Base-by-base conservation (phyloP, 148 eudicot genomes). In the Pharnaceum exiguum region DNA sequence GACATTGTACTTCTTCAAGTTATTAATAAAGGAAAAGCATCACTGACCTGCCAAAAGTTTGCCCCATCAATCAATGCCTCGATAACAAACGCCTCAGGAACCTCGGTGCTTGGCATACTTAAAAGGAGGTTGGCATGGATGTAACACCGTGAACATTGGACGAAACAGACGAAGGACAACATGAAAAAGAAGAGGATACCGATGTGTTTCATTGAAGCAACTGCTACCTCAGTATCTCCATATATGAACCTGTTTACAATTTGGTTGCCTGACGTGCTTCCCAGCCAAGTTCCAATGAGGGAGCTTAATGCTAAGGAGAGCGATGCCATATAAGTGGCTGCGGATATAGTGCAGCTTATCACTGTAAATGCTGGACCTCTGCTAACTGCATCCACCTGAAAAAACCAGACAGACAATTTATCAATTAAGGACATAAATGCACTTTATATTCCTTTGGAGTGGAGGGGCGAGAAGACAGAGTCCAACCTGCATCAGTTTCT, bases 231-330 rank as follows among this genome's bases (percentile, higher is more conserved):
- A 22, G 77, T 77, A 54, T 77, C 80, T 40, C 94, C 94, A 22
- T 82, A 85, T n/a, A 85, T 60, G 3, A 74, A 46, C 26, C 30
- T 57, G 24, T 63, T 54, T 4, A 64, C 54, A 19, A 66, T 35
- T 18, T 63, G 3, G 44, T 9, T 42, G 55, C 43, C 74, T 7
- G 78, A 48, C 11, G 75, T 30, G 66, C 53, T 75, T 46, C 81
- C 87, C 2, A 86, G 40, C 85, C 85, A 83, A 23, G 95, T 75
- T 21, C 87, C 96, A 2, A 86, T 83, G 8, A 89, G 50, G 18
- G 96, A 79, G 56, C 82, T 71, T 2, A 89, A 70, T 7, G 73
- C 77, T 5, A 89, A 71, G 7, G 79, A 72, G 44, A 66, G 60
- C 5, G 95, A 76, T 25, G 87, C 64, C 57, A 89, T 51, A 63